Evolutionary conservation across 495 filamentous ascomycete species (phyloP).

Genomic region (Penicillium parvum): DNA sequence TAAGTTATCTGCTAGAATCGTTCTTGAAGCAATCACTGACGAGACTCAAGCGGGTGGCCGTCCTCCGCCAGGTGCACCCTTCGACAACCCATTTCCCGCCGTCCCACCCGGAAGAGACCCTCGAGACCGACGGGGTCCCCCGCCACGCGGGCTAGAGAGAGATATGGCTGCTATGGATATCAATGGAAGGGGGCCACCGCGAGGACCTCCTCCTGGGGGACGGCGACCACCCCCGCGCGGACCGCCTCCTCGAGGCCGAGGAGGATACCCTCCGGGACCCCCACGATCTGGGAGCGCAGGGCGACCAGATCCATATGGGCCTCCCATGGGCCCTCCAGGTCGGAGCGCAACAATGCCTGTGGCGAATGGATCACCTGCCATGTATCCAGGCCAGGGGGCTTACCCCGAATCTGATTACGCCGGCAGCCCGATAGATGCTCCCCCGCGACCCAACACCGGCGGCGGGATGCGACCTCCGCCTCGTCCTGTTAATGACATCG

Average conservation of each 20-base stretch:
- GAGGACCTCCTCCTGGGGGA: slow-evolving; percentile 36
- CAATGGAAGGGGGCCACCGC: slow-evolving; percentile 35
- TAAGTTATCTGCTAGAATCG: slow-evolving; percentile 19
- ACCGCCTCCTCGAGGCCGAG: slow-evolving; percentile 21
- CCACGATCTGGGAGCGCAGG: slow-evolving; percentile 26
- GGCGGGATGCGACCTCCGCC: slow-evolving; percentile 19
- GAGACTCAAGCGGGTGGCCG: slow-evolving; percentile 20
- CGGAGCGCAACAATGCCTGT: slow-evolving; percentile 42
- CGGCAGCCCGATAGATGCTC: slow-evolving; percentile 12
- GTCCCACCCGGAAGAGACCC: slow-evolving; percentile 43
- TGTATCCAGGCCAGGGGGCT: slow-evolving; percentile 33
- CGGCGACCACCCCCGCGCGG: slow-evolving; percentile 26
- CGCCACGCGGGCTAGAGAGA: slow-evolving; percentile 36
- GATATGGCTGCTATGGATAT: slow-evolving; percentile 58
- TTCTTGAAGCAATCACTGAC: slow-evolving; percentile 7
- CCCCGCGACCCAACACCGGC: slow-evolving; percentile 26
- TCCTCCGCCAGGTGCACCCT: slow-evolving; percentile 47
- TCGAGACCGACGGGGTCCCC: slow-evolving; percentile 21
- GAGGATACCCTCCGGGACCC: slow-evolving; percentile 22
- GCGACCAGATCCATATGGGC: slow-evolving; percentile 24
- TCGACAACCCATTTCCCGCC: slow-evolving; percentile 64
- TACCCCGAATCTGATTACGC: slow-evolving; percentile 29
- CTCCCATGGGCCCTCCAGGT: slow-evolving; percentile 27
- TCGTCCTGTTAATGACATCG: slow-evolving; percentile 14
- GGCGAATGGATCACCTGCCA: slow-evolving; percentile 8